Evolutionary conservation across 1,284 basidiomycete species (phyloP).

Genomic region (Earliella scabrosa): DNA sequence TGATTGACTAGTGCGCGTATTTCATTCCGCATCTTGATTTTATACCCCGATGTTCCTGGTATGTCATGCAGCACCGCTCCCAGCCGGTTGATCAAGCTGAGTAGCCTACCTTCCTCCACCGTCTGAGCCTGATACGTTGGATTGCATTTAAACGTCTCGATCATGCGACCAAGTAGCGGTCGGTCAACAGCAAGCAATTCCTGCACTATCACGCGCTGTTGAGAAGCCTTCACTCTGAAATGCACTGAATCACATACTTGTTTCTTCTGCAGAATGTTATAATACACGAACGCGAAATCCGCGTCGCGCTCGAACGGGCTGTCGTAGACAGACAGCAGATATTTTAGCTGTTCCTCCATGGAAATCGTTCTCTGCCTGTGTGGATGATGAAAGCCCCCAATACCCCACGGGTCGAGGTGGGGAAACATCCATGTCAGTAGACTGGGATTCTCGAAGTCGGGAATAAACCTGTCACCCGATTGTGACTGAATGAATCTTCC

Average conservation of each 20-base stretch:
- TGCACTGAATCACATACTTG: conserved; percentile 1
- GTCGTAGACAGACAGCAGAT: conserved; percentile 2
- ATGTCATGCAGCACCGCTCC: background rate
- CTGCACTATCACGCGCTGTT: background rate
- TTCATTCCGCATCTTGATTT: background rate
- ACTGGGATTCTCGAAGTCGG: conserved; percentile 12
- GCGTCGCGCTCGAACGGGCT: conserved; percentile 11
- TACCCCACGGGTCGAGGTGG: no score
- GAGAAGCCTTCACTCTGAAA: conserved; percentile 1
- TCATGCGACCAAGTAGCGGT: background rate
- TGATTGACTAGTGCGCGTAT: no score
- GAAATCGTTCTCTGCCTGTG: background rate
- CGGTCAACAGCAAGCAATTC: background rate
- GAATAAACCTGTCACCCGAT: conserved; percentile 6
- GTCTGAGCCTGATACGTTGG: background rate
- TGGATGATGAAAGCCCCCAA: conserved; percentile 15
- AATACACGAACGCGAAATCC: conserved; percentile 20
- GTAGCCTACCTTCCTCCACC: background rate
- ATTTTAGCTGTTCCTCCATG: conserved; percentile 1
- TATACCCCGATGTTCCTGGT: background rate
- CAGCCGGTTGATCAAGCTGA: background rate
- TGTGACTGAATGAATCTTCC: conserved; percentile 9
- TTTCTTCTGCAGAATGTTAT: no score
- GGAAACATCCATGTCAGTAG: conserved; percentile 15
- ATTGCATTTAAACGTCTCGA: background rate